phyloP scores from a whole-genome alignment of 805 yeast genomes.

The Pichia phayaonensis region DNA sequence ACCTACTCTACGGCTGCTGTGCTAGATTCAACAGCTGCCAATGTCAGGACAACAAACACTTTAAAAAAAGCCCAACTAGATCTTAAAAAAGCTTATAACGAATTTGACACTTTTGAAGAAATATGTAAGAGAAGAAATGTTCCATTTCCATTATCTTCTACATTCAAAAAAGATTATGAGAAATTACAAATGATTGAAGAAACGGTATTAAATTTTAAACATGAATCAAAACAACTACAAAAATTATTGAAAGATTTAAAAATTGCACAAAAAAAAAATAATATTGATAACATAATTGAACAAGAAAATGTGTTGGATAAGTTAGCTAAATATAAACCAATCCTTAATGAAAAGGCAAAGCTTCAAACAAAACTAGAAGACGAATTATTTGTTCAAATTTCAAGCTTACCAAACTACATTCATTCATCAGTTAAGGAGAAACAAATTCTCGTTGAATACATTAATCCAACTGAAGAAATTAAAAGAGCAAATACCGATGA shows the following conservation, averaged over 20 bases:
- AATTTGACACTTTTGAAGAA: slow-evolving; percentile 21
- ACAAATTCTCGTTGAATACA: slow-evolving; percentile 41
- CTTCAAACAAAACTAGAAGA: slow-evolving; percentile 27
- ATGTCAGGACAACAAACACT: slow-evolving; percentile 21
- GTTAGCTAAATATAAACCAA: slow-evolving; percentile 23
- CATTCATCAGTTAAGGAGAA: slow-evolving; percentile 38
- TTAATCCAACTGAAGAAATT: slow-evolving; percentile 37
- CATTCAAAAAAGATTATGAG: slow-evolving; percentile 18
- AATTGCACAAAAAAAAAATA: slow-evolving; percentile 12
- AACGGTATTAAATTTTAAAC: slow-evolving; percentile 16
- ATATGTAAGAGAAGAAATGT: slow-evolving; percentile 30
- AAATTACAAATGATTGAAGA: slow-evolving; percentile 8
- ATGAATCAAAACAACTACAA: slow-evolving; percentile 17
- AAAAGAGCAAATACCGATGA: slow-evolving; percentile 14
- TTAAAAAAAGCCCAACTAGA: slow-evolving; percentile 31
- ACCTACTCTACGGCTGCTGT: not conserved
- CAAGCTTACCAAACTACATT: slow-evolving; percentile 56
- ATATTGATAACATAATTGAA: slow-evolving; percentile 6
- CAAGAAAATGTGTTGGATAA: slow-evolving; percentile 11
- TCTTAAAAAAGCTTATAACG: slow-evolving; percentile 25
- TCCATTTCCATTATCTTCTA: slow-evolving; percentile 17
- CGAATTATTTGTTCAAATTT: slow-evolving; percentile 33
- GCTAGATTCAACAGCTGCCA: not conserved
- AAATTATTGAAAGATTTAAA: slow-evolving; percentile 15
- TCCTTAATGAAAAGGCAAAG: slow-evolving; percentile 23